Percentiles rank a stretch among this genome's conserved stretches.
Evolutionary conservation across 345 rosid genomes (phyloP).

Genomic region (Sonneratia caseolaris): DNA sequence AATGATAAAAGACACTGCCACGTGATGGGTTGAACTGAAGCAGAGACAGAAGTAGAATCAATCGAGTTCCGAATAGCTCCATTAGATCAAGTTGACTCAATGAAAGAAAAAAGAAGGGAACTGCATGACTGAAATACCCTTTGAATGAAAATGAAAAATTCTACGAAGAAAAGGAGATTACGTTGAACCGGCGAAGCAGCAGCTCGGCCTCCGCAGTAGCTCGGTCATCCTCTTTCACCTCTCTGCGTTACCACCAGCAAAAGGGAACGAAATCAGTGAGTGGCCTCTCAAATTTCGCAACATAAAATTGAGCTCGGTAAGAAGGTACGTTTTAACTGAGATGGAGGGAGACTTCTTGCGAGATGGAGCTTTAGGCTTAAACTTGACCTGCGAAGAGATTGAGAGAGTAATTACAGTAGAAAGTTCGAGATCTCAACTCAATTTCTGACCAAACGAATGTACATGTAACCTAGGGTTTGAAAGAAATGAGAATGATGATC

Average conservation of each 20-base stretch:
- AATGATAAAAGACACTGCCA: too few relatives aligned
- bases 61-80: not conserved
- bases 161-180: constrained; percentile 4
- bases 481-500: not conserved
- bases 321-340: constrained; percentile 18
- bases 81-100: too few relatives aligned
- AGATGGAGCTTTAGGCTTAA: constrained; percentile 32
- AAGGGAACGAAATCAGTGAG: not conserved
- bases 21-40: not conserved
- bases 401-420: not conserved
- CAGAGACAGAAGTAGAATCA: not conserved
- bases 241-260: constrained; percentile 22
- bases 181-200: constrained; percentile 40
- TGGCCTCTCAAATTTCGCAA: not conserved
- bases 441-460: not conserved
- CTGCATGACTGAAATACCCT: not conserved
- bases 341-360: constrained; percentile 20
- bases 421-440: not conserved
- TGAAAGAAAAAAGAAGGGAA: not conserved
- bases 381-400: constrained; percentile 25
- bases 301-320: not conserved
- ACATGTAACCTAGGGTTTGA: not conserved
- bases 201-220: constrained; percentile 26
- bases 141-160: not conserved
- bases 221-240: constrained; percentile 16